Conservation (phyloP, 2,329 filamentous ascomycete species). For the Fusarium sp. region DNA sequence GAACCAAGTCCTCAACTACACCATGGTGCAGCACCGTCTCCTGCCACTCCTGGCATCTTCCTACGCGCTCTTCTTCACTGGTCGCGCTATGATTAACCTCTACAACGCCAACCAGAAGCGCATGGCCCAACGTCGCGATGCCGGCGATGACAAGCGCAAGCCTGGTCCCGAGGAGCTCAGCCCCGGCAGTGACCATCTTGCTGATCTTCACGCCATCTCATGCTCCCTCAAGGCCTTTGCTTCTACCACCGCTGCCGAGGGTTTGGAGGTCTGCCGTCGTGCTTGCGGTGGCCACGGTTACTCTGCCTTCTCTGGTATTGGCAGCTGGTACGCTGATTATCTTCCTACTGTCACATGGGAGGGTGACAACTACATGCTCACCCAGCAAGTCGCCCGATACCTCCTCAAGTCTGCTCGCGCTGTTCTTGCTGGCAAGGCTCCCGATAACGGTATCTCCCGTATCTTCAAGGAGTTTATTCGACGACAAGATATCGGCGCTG, state of each 20-base stretch:
- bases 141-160: constrained; percentile 59
- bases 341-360: constrained; percentile 78
- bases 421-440: constrained; percentile 71
- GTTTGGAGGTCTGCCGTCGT: constrained; percentile 78
- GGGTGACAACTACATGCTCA: constrained; percentile 86
- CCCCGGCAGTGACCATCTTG: constrained; percentile 71
- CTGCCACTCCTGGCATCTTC: constrained; percentile 78
- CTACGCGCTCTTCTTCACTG: constrained; percentile 83
- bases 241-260: constrained; percentile 78
- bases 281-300: constrained; percentile 84
- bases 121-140: constrained; percentile 61
- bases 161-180: constrained; percentile 76
- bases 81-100: constrained; percentile 78
- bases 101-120: constrained; percentile 79
- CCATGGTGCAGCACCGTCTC: constrained; percentile 81
- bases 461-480: constrained; percentile 74
- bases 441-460: constrained; percentile 51
- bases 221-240: constrained; percentile 80
- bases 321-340: constrained; percentile 79
- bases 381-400: constrained; percentile 81
- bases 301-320: constrained; percentile 80
- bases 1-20: constrained; percentile 83
- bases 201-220: constrained; percentile 80
- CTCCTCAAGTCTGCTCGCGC: constrained; percentile 79
- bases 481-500: constrained; percentile 75